These are phyloP conservation scores for Leishmania martiniquensis DNA, from an alignment of 208 protist species.

Conservation along the genomic window DNA sequence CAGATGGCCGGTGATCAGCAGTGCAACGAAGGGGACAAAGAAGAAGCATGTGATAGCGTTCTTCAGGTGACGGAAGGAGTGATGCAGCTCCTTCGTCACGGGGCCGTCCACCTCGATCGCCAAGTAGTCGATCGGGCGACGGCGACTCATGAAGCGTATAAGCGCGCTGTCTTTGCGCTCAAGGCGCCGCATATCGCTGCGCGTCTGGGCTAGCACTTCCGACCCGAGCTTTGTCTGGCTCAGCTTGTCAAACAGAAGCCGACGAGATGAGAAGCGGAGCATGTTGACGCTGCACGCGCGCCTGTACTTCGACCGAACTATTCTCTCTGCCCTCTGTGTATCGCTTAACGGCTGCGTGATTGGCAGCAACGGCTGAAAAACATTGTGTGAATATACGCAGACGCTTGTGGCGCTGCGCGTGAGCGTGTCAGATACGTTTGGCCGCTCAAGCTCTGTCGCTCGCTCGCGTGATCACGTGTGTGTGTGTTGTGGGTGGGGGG, in stretches of 20 bases:
- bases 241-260: conserved; percentile 55
- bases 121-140: conserved; percentile 77
- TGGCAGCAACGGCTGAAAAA: no score
- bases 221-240: conserved; percentile 75
- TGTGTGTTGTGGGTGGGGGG: background rate
- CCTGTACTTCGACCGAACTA: background rate
- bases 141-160: conserved; percentile 66
- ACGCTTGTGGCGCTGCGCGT: background rate
- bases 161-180: conserved; percentile 54
- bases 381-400: no score
- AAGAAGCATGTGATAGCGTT: conserved; percentile 52
- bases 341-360: background rate
- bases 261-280: conserved; percentile 42
- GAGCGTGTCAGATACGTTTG: background rate
- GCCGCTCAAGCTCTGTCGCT: background rate
- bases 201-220: conserved; percentile 77
- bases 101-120: conserved; percentile 78
- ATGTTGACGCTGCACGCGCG: conserved; percentile 17
- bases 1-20: conserved; percentile 56
- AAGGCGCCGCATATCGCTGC: conserved; percentile 70
- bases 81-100: conserved; percentile 64
- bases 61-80: conserved; percentile 74
- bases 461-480: background rate
- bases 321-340: background rate
- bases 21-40: conserved; percentile 46